Conservation (phyloP, 2,329 filamentous ascomycete genomes). For the Phyllosticta citrichinensis region DNA sequence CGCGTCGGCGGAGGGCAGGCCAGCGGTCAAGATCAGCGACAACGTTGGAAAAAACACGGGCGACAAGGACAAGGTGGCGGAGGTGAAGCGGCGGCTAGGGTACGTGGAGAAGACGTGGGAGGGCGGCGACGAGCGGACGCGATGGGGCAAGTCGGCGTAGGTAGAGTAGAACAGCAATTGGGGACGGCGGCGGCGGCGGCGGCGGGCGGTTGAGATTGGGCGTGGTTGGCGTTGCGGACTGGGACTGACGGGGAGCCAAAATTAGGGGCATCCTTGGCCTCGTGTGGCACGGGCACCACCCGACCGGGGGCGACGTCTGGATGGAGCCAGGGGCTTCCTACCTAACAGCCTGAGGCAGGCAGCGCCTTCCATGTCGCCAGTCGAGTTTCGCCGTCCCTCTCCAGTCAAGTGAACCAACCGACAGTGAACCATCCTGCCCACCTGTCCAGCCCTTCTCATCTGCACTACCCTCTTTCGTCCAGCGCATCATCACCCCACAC, state of each 20-base stretch:
- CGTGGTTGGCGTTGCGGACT: not conserved
- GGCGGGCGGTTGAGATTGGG: not conserved
- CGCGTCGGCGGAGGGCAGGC: constrained; percentile 67
- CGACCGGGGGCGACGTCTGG: not conserved
- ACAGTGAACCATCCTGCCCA: not conserved
- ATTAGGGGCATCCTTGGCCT: constrained; percentile 1
- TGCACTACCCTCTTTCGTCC: constrained; percentile 8
- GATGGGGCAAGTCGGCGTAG: constrained; percentile 55
- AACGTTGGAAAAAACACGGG: constrained; percentile 94
- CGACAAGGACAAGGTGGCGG: constrained; percentile 63
- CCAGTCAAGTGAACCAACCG: not conserved
- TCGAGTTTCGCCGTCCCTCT: constrained; percentile 2
- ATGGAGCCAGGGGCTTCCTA: constrained; percentile 6
- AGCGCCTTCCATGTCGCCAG: not conserved
- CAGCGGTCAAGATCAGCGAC: constrained; percentile 82
- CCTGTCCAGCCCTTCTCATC: not conserved
- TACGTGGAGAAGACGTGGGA: constrained; percentile 81
- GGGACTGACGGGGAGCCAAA: not conserved
- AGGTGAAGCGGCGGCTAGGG: constrained; percentile 75
- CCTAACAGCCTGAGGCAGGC: not conserved
- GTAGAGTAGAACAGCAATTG: not conserved
- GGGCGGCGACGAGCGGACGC: constrained; percentile 69
- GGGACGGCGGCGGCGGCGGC: too few relatives aligned
- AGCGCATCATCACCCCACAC: not conserved
- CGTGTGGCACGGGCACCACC: not conserved